Evolutionary conservation across 2,329 filamentous ascomycete genomes (phyloP).

Genomic region (Paracoccidioides lutzii): DNA sequence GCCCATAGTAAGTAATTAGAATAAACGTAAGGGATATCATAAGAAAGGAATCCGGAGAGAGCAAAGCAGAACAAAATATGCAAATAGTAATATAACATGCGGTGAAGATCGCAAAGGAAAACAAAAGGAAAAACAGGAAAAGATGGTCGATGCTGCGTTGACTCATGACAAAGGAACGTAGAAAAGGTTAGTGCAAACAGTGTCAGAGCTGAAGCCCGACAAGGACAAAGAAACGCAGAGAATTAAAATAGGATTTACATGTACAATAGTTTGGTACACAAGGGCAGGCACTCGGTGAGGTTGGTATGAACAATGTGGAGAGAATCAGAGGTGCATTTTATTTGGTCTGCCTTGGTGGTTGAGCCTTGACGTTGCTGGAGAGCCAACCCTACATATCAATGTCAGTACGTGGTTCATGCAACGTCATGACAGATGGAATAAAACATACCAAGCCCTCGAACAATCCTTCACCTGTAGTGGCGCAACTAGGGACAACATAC

Average conservation of each 20-base stretch:
- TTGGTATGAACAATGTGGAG: background rate
- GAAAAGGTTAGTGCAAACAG: background rate
- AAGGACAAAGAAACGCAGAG: background rate
- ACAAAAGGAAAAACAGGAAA: conserved; percentile 13
- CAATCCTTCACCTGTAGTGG: conserved; percentile 67
- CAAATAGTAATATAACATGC: conserved; percentile 13
- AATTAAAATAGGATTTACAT: background rate
- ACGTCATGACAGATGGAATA: background rate
- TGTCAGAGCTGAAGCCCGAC: background rate
- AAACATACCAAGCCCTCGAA: conserved; percentile 58
- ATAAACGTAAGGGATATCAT: conserved; percentile 34
- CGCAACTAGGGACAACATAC: conserved; percentile 74
- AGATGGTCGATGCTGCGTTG: conserved; percentile 5
- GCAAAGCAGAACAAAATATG: conserved; percentile 11
- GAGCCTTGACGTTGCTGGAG: conserved; percentile 66
- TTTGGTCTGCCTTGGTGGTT: conserved; percentile 26
- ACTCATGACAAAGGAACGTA: conserved; percentile 1
- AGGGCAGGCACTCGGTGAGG: conserved; percentile 1
- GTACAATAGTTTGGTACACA: background rate
- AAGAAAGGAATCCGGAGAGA: conserved; percentile 13
- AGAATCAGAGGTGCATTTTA: background rate
- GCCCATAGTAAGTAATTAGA: conserved; percentile 1
- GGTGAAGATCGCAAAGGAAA: conserved; percentile 13
- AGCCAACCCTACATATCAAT: conserved; percentile 48
- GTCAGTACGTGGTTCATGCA: background rate